Evolutionary conservation across 139 green algal genomes (phyloP).

Genomic region (Chlamydomonas sp.): DNA sequence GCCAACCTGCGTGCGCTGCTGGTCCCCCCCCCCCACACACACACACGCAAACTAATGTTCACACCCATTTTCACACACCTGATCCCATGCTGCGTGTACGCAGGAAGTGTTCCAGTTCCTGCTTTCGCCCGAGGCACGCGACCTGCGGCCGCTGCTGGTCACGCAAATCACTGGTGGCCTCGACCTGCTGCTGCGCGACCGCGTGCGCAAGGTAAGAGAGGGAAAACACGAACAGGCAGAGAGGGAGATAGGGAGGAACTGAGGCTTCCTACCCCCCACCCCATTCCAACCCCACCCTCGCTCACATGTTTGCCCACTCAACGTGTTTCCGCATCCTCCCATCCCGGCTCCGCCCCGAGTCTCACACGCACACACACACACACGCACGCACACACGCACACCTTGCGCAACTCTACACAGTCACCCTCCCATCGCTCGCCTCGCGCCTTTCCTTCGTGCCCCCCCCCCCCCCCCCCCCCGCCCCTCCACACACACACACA

Average conservation of each 20-base stretch:
- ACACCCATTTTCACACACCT: no score
- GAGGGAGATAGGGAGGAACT: neutral
- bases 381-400: slow-evolving; percentile 11
- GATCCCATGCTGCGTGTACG: no score
- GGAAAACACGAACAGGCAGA: neutral
- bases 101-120: slow-evolving; percentile 62
- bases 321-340: no score
- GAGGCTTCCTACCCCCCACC: neutral
- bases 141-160: slow-evolving; percentile 62
- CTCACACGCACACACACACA: slow-evolving; percentile 1
- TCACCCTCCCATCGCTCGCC: neutral
- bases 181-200: slow-evolving; percentile 60
- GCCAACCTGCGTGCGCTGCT: neutral
- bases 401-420: slow-evolving; percentile 13
- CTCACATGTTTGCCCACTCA: no score
- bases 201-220: slow-evolving; percentile 27
- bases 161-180: slow-evolving; percentile 39
- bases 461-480: no score
- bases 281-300: neutral
- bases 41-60: neutral
- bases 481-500: no score
- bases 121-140: slow-evolving; percentile 51
- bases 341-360: no score
- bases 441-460: slow-evolving; percentile 16
- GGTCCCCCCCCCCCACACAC: neutral